Evolutionary conservation across 2,329 filamentous ascomycete species (phyloP), one percentile per base, ranked within the genome.

Genomic region (Talaromyces sp.): DNA sequence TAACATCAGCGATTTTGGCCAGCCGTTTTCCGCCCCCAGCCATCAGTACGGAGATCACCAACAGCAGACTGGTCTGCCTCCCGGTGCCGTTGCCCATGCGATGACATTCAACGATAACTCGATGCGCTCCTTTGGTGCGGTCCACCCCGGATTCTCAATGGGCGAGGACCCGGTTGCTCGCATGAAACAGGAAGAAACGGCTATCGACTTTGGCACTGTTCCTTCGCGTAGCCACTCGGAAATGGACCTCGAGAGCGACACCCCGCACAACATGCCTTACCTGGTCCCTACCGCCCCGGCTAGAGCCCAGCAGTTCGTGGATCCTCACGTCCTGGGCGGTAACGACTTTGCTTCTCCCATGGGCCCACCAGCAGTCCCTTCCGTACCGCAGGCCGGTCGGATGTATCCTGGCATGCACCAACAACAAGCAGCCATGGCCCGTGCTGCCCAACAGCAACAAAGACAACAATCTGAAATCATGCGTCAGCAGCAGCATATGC

Each of bases 11-110:
- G 71, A 69, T 59, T 69, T 68, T 54, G 74, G 75, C 61, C 83
- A 88, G 63, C 43, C 57, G 0, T 85, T 92, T 70, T 87, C 86
- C 54, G 90, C 87, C 38, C 93, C 94, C 9, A 96, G 91, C 75
- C 92, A 97, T 79, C 91, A 96, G 77, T 97, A 97, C 81, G 90
- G 92, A 70, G 87, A 91, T 71, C 95, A 97, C 80, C 90, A 91
- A 79, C 94, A 99, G 74, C 92, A 97, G 80, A 97, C 94, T 3
- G 92, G 92, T 64, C 87, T 97, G 31, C 91, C 94, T 0, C 88
- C 91, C 1, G 92, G 92, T 63, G 92, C 91, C 57, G 80, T 94
- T 64, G 87, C 88, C 48, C 90, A 85, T 75, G 89, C 92, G 12
- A 84, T 94, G 71, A 89, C 90, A 38, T 84, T 94, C 68, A 92